Conservation (phyloP, 2,329 filamentous ascomycete genomes). For the Botrytis tulipae region DNA sequence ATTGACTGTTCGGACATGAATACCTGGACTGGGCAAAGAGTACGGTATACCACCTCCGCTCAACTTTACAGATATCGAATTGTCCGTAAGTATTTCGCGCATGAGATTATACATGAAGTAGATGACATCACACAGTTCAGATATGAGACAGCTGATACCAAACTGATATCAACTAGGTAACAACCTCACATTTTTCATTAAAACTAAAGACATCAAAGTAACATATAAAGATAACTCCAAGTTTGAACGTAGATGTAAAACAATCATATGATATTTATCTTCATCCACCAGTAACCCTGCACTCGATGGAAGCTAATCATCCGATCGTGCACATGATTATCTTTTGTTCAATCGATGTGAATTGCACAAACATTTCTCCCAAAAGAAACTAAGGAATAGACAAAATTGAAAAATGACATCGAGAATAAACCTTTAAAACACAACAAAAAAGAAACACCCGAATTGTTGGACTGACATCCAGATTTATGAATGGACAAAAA, state of each 20-base stretch:
- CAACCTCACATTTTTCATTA: no score
- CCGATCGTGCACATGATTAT: not conserved
- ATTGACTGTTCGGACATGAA: not conserved
- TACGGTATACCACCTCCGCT: not conserved
- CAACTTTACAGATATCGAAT: not conserved
- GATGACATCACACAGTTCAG: not conserved
- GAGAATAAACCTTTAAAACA: not conserved
- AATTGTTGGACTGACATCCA: not conserved
- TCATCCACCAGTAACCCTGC: not conserved
- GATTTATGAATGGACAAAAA: not conserved
- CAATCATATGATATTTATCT: not conserved
- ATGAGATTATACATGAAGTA: not conserved
- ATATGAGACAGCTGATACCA: not conserved
- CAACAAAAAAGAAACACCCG: not conserved
- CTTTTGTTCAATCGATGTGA: not conserved
- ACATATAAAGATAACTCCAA: not conserved
- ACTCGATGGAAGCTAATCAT: not conserved
- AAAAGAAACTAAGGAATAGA: not conserved
- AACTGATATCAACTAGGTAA: not conserved
- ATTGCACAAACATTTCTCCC: not conserved
- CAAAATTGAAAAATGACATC: not conserved
- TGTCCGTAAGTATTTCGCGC: not conserved
- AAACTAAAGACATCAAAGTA: not conserved
- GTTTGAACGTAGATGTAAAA: not conserved
- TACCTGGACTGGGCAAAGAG: not conserved